These are phyloP conservation scores for Populus tremula DNA, from an alignment of 345 rosid species.

Conservation along the genomic window DNA sequence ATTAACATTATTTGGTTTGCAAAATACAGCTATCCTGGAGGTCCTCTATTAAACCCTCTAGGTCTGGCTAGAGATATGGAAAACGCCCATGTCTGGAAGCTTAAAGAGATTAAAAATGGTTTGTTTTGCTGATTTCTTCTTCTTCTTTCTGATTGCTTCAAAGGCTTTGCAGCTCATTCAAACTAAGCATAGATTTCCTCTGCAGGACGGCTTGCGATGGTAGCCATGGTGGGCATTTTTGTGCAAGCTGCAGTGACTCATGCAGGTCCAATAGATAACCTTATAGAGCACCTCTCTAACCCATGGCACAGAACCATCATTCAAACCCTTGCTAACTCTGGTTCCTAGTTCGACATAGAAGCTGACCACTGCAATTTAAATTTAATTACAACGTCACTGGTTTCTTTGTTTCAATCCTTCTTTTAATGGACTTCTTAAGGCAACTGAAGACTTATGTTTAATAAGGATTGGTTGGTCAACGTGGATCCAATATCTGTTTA, in stretches of 20 bases:
- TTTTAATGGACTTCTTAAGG: neutral
- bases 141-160: neutral
- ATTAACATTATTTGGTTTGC: neutral
- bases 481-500: too few relatives aligned
- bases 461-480: too few relatives aligned
- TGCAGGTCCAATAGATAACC: constrained; percentile 88
- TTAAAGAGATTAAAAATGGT: constrained; percentile 93
- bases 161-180: neutral
- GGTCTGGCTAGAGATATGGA: constrained; percentile 79
- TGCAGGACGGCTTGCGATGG: constrained; percentile 87
- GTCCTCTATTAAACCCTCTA: constrained; percentile 83
- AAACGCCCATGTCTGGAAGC: constrained; percentile 75
- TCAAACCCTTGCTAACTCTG: constrained; percentile 59
- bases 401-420: neutral
- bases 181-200: neutral
- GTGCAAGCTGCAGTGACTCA: constrained; percentile 89
- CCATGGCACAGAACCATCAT: constrained; percentile 92
- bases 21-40: constrained; percentile 78
- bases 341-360: constrained; percentile 3
- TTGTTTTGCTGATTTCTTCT: neutral
- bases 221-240: constrained; percentile 83
- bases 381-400: neutral
- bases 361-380: neutral
- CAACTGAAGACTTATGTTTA: too few relatives aligned
- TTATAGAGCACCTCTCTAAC: constrained; percentile 74